Evolutionary conservation across 2,329 filamentous ascomycete genomes (phyloP).

Genomic region (Escovopsis sp.): DNA sequence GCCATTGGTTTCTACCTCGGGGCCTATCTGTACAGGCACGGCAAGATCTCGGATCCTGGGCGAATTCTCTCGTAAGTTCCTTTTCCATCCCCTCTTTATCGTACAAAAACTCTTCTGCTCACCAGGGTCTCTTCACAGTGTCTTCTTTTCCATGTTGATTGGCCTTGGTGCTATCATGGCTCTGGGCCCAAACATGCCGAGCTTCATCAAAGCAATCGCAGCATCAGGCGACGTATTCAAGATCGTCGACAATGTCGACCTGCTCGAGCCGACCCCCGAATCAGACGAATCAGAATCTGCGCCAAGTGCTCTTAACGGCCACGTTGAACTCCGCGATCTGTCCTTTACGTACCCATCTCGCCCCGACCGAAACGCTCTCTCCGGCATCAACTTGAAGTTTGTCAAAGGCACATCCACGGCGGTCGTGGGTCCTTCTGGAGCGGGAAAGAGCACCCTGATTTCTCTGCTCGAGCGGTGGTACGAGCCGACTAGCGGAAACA

Average conservation of each 20-base stretch:
- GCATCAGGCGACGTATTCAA: conserved; percentile 20
- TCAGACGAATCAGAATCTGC: conserved; percentile 14
- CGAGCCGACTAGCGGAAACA: conserved; percentile 24
- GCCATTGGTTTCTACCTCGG: conserved; percentile 4
- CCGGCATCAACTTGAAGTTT: conserved; percentile 20
- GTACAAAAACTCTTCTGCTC: no score
- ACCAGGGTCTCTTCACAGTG: not conserved
- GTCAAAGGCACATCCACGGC: conserved; percentile 30
- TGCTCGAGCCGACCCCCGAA: conserved; percentile 7
- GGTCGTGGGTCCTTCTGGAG: conserved; percentile 36
- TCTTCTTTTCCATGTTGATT: conserved; percentile 6
- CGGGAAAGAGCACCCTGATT: conserved; percentile 34
- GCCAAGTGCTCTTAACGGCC: conserved; percentile 11
- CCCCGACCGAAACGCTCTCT: conserved; percentile 26
- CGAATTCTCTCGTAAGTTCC: conserved; percentile 3
- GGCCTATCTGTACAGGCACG: conserved; percentile 3
- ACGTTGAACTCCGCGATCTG: conserved; percentile 27
- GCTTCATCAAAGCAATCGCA: conserved; percentile 18
- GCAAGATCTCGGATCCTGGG: conserved; percentile 2
- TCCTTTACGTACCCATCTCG: conserved; percentile 39
- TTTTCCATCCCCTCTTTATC: not conserved
- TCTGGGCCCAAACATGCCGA: conserved; percentile 9
- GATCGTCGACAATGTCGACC: conserved; percentile 17
- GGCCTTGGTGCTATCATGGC: conserved; percentile 5
- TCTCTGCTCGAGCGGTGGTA: conserved; percentile 39